Base-by-base conservation (phyloP, 805 yeast genomes). In the Ogataea populi-albae region DNA sequence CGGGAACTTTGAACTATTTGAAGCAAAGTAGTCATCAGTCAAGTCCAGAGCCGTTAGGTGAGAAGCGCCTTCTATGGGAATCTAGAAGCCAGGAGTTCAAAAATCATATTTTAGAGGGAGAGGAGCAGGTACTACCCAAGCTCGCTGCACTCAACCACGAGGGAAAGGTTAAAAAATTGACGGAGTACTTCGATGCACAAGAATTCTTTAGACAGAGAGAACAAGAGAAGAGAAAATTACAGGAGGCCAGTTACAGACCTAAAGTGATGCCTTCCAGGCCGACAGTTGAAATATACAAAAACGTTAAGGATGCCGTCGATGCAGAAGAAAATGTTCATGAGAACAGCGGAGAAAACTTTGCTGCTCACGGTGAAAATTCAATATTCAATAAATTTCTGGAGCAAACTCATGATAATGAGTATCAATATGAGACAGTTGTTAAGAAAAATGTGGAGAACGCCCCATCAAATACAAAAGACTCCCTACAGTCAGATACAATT, bases 201-300 rank as follows among this genome's bases (percentile, higher is more conserved):
- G 97, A 93, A 55, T 89, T 91, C 55, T 94, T 86, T 53, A 70
- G 78, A 46, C 95, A 89, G 52, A 76, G 98, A 52, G 95, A 86
- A 45, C 63, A 69, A 29, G 96, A 91, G 54, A 72, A 87, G 40
- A 65, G 72, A 38, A 79, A 81, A 42, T 54, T 86, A 27, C 69
- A 76, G 45, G 55, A 53, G 14, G 71, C 78, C 47, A 73, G 81
- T 48, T 77, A 78, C 54, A 69, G 79, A 41, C 86, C 91, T 0
- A 88, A 93, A 5, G 75, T 86, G 33, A 77, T 79, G 17, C 74
- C 79, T 2, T 79, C 93, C 1, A 80, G 75, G 40, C 98, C 98
- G 0, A 82, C 86, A 37, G 97, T 89, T 16, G 96, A 89, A 49
- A 83, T 93, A 17, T 93, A 84, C 55, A 80, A 86, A 47, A 81